phyloP scores from a whole-genome alignment of 192 early-diverging fungal genomes.

The Coemansia sp. region DNA sequence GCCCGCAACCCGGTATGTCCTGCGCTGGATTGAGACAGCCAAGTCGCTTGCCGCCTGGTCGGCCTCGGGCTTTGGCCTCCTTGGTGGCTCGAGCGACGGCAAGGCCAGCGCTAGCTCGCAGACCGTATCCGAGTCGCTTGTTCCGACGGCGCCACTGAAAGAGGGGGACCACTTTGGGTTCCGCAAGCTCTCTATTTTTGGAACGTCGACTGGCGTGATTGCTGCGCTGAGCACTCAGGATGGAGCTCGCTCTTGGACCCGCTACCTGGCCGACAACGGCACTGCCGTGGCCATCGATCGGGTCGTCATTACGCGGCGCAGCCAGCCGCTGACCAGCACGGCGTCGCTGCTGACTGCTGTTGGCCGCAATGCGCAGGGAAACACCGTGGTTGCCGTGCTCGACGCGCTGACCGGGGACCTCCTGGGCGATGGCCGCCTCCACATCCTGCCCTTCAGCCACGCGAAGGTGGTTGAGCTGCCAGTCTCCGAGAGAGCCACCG shows the following conservation, averaged over 20 bases:
- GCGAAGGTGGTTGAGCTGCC: conserved; percentile 65
- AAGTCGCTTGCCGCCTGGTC: conserved; percentile 56
- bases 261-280: conserved; percentile 39
- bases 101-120: conserved; percentile 2
- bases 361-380: conserved; percentile 20
- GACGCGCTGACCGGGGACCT: conserved; percentile 40
- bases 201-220: conserved; percentile 76
- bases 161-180: conserved; percentile 68
- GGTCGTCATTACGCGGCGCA: conserved; percentile 34
- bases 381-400: conserved; percentile 31
- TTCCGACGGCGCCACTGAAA: conserved; percentile 1
- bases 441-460: conserved; percentile 35
- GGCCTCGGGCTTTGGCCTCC: conserved; percentile 47
- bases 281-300: conserved; percentile 23
- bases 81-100: conserved; percentile 22
- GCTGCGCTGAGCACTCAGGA: conserved; percentile 80
- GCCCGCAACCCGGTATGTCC: conserved; percentile 67
- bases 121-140: conserved; percentile 8
- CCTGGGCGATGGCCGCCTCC: not conserved
- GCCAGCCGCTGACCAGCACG: conserved; percentile 28
- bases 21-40: conserved; percentile 56
- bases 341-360: conserved; percentile 43
- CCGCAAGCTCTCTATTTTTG: conserved; percentile 87
- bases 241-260: conserved; percentile 83
- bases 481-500: conserved; percentile 37